Evolutionary conservation across 2,329 filamentous ascomycete species (phyloP).

Genomic region (Cladophialophora immunda): DNA sequence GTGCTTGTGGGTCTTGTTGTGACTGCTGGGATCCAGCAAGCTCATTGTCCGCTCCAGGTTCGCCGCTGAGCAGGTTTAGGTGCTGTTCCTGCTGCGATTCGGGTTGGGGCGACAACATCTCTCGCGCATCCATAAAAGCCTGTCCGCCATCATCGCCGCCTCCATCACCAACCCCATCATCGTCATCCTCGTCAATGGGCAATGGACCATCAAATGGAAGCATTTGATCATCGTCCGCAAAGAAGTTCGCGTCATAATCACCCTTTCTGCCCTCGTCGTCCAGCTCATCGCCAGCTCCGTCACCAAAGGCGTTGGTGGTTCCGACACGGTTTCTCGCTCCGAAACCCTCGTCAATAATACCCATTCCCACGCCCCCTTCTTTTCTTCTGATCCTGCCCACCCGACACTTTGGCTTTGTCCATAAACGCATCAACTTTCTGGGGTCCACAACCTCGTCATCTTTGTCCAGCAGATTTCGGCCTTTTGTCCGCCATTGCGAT

Average conservation of each 20-base stretch:
- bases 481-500: conserved; percentile 95
- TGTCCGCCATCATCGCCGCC: conserved; percentile 42
- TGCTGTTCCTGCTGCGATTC: conserved; percentile 32
- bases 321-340: conserved; percentile 73
- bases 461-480: conserved; percentile 81
- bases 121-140: conserved; percentile 57
- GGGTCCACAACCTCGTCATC: conserved; percentile 99
- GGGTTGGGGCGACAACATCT: conserved; percentile 55
- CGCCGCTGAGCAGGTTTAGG: conserved; percentile 21
- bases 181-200: conserved; percentile 55
- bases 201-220: conserved; percentile 54
- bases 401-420: conserved; percentile 91
- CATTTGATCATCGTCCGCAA: conserved; percentile 72
- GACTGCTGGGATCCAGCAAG: conserved; percentile 26
- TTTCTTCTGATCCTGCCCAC: conserved; percentile 69
- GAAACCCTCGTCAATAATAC: conserved; percentile 93
- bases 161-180: conserved; percentile 21
- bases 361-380: conserved; percentile 60
- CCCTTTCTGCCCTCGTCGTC: conserved; percentile 68
- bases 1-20: conserved; percentile 9
- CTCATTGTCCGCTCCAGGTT: conserved; percentile 27
- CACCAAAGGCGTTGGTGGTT: conserved; percentile 57
- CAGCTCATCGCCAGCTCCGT: conserved; percentile 33
- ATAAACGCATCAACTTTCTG: conserved; percentile 84
- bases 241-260: conserved; percentile 97